Evolutionary conservation across 1,284 basidiomycete species (phyloP), one percentile per base, ranked within the genome.

Genomic region (Tilletia walkeri): DNA sequence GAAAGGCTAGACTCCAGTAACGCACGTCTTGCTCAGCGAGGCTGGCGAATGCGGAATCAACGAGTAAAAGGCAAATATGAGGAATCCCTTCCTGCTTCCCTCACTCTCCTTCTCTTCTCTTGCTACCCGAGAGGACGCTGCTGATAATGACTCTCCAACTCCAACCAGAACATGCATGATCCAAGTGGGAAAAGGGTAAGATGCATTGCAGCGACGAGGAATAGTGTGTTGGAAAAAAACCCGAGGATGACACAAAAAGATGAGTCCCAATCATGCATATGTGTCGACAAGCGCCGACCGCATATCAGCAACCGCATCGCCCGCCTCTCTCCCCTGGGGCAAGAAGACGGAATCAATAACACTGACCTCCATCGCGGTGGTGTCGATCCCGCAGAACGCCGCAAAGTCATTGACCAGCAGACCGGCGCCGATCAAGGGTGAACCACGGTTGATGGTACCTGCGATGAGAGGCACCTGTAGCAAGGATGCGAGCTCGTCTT

Each of bases 361-460:
- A 79, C 91, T 93, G 84, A 98, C 93, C 86, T 99, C 96, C 67
- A 95, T 98, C 20, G 96, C 96, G 30, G 95, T 98, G 69, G 95
- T 79, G 41, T 82, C 80, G 36, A 78, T 72, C 2, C 79, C 81
- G 34, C 75, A 75, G 85, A 99, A 99, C 18, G 96, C 95, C 86
- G 92, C 94, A 94, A 95, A 99, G 85, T 99, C 95, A 83, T 99
- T 99, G 72, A 98, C 96, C 70, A 99, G 93, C 66, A 99, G 87
- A 34, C 96, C 96, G 6, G 95, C 96, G 66, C 96, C 96, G 78
- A 99, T 91, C 56, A 99, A 93, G 80, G 98, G 95, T 66, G 94
- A 96, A 80, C 95, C 95, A 82, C 96, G 91, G 86, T 99, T 99
- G 69, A 99, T 93, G 4, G 96, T 98, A 48, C 96, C 95, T 54